These are phyloP conservation scores for Carex cristatella DNA, from an alignment of 176 grass and related monocot species.

Conservation along the genomic window DNA sequence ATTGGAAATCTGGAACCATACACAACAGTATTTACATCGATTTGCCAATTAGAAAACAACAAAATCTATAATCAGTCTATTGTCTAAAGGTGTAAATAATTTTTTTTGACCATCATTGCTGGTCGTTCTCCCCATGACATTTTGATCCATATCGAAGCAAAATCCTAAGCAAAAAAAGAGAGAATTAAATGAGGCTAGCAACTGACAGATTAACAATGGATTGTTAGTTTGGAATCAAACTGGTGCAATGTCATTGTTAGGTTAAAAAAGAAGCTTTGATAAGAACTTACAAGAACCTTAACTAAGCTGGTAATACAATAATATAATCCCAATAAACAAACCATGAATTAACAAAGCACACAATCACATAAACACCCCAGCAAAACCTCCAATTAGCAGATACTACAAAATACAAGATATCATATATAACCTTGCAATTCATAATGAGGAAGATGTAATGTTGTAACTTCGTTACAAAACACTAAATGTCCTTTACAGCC, in stretches of 20 bases:
- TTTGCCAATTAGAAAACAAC: not conserved
- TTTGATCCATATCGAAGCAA: not conserved
- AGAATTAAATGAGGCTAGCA: not conserved
- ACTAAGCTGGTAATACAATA: not conserved
- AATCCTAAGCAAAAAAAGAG: not conserved
- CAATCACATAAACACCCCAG: not conserved
- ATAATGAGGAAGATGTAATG: not conserved
- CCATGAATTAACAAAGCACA: not conserved
- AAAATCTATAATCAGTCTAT: not conserved
- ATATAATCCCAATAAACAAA: not conserved
- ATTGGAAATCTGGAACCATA: not conserved
- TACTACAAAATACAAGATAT: not conserved
- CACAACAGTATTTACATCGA: constrained; percentile 14
- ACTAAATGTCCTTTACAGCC: not conserved
- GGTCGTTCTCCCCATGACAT: not conserved
- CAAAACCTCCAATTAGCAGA: not conserved
- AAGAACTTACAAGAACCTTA: not conserved
- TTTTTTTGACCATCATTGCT: not conserved
- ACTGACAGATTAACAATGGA: not conserved
- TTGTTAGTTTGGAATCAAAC: not conserved
- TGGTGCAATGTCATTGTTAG: not conserved
- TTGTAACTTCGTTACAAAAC: not conserved
- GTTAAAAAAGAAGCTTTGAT: not conserved
- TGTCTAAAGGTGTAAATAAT: not conserved
- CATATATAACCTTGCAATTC: not conserved